Evolutionary conservation across 1,139 yeast species (phyloP).

Genomic region (Yamadazyma siamensis): DNA sequence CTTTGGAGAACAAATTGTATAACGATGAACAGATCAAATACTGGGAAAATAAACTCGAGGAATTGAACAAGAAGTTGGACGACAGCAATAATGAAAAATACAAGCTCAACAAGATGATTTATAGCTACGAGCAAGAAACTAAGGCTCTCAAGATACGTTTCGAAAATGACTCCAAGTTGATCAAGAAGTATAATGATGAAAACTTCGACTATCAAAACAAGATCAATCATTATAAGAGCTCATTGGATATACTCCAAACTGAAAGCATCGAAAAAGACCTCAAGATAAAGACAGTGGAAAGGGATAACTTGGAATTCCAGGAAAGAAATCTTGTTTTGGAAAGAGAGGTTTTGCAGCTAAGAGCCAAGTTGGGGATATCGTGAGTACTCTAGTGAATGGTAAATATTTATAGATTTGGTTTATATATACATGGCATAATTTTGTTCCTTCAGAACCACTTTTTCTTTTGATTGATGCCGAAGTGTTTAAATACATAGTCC

Average conservation of each 20-base stretch:
- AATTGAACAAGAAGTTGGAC: constrained; percentile 30
- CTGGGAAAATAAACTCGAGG: constrained; percentile 41
- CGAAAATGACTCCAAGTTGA: constrained; percentile 34
- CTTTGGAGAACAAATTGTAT: constrained; percentile 41
- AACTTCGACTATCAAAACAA: constrained; percentile 46
- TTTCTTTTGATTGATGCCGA: constrained; percentile 49
- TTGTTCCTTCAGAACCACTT: constrained; percentile 25
- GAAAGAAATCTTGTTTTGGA: constrained; percentile 57
- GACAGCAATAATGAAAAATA: constrained; percentile 26
- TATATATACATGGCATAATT: too few relatives aligned
- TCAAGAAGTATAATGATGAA: constrained; percentile 46
- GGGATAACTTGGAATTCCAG: constrained; percentile 46
- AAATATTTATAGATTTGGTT: constrained; percentile 1
- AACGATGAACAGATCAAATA: constrained; percentile 44
- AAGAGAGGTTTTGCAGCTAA: constrained; percentile 65
- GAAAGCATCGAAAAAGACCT: constrained; percentile 43
- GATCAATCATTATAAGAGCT: constrained; percentile 31
- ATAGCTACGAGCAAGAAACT: constrained; percentile 29
- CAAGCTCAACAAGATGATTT: constrained; percentile 30
- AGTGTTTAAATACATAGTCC: constrained; percentile 56
- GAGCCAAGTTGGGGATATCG: constrained; percentile 28
- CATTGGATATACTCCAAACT: constrained; percentile 33
- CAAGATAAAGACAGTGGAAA: constrained; percentile 28
- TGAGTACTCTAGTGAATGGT: constrained; percentile 4
- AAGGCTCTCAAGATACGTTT: constrained; percentile 36